Evolutionary conservation across 2,329 filamentous ascomycete genomes (phyloP).

Genomic region (Fusarium anguioides): DNA sequence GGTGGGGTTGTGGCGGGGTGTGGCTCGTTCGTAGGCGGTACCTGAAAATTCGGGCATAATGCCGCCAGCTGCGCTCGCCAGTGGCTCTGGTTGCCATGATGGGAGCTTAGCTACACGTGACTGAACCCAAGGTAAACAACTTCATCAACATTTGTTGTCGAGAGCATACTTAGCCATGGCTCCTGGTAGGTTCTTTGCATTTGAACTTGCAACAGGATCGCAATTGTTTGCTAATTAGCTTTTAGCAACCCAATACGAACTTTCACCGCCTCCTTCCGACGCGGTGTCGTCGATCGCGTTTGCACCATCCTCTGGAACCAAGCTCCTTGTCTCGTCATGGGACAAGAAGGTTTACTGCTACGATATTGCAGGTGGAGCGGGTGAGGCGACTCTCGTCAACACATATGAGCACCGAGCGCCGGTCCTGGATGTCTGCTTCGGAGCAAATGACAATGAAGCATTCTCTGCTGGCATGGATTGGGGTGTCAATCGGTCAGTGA

Average conservation of each 20-base stretch:
- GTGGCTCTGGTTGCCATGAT: conserved; percentile 30
- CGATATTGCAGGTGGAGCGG: conserved; percentile 72
- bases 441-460: conserved; percentile 81
- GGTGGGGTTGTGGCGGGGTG: conserved; percentile 56
- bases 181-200: conserved; percentile 50
- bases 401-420: conserved; percentile 86
- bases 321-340: conserved; percentile 93
- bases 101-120: conserved; percentile 49
- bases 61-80: conserved; percentile 7
- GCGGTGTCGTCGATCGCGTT: conserved; percentile 89
- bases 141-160: conserved; percentile 36
- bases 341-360: conserved; percentile 93
- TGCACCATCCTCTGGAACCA: conserved; percentile 78
- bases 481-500: conserved; percentile 77
- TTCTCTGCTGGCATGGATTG: conserved; percentile 90
- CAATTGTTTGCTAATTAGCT: conserved; percentile 30
- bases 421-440: conserved; percentile 92
- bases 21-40: conserved; percentile 49
- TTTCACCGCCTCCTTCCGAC: conserved; percentile 84
- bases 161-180: conserved; percentile 51
- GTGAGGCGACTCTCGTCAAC: conserved; percentile 68
- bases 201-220: not conserved
- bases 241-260: conserved; percentile 79
- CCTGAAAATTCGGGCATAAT: conserved; percentile 47
- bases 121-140: conserved; percentile 52